Evolutionary conservation across 2,329 filamentous ascomycete genomes (phyloP), one percentile per base, ranked within the genome.

Genomic region (Cladophialophora bantiana): DNA sequence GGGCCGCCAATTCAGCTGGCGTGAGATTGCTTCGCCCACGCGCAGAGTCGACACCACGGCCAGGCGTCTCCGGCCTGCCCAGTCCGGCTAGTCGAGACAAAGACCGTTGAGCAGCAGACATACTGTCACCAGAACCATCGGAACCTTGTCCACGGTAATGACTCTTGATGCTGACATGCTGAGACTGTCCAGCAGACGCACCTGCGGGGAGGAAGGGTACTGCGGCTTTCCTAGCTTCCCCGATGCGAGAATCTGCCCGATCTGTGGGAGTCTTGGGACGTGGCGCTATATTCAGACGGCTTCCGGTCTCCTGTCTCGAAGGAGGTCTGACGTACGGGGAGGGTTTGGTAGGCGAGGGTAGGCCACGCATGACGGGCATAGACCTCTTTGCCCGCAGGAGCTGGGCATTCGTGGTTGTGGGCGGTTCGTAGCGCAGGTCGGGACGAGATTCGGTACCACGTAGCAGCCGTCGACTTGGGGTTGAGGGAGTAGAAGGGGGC

Each of bases 111-210:
- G 83, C 69, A 62, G 75, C 72, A 66, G 72, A 73, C 42, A 78
- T 75, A 36, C 76, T 84, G 67, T 87, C 86, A 61, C 75, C 78
- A 48, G 79, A 87, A 72, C 87, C 86, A 73, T 96, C 93, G 7
- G 93, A 96, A 73, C 96, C 92, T 74, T 93, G 89, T 53, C 94
- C 91, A 54, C 93, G 88, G 75, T 94, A 89, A 42, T 87, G 83
- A 55, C 81, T 83, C 79, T 93, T 96, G 50, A 91, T 84, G 57
- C 86, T 86, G 69, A 90, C 84, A 80, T 97, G 91, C 70, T 97
- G 91, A 10, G 91, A 92, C 75, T 93, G 90, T 26, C 87, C 85
- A 68, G 87, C 86, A 12, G 91, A 90, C 35, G 85, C 85, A 36
- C 93, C 92, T 50, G 92, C 90, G 35, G 93, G 91, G 54, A 96